Evolutionary conservation across 1,284 basidiomycete genomes (phyloP), one percentile per base, ranked within the genome.

Genomic region (Naganishia liquefaciens): DNA sequence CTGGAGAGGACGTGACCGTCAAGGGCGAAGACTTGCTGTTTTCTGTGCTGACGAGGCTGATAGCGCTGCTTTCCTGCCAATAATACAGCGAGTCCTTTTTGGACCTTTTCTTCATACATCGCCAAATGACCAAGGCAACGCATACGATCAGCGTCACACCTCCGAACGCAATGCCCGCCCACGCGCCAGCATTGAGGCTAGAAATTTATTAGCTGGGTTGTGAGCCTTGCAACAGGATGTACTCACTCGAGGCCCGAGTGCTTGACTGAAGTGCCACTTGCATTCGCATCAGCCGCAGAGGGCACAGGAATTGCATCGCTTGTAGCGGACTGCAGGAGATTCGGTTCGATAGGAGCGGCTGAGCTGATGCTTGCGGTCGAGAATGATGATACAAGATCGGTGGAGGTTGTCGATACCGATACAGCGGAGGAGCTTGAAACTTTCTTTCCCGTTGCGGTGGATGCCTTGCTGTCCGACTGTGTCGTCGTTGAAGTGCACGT

Each of bases 1-100:
- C 21, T 5, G 57, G 33, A 5, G 57, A 39, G 47, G 27, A 30
- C 15, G 33, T 25, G 13, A 60, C 28, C 5, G 21, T 19, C 13
- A 28, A 21, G 9, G 57, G 57, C 4, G 28, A 37, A n/a, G 4
- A 53, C 33, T 60, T 50, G 57, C 27, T 21, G 10, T 37, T 37
- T 15, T 60, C 57, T 21, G 51, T 30, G 13, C 51, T 53, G 51
- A 37, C 13, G n/a, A 53, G n/a, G n/a, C 46, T 47, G n/a, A 60
- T 49, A 4, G 57, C 13, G 25, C 57, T 49, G n/a, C n/a, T 30
- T n/a, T 49, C 57, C 10, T 47, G 25, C 57, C 57, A 60, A 9
- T 50, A 33, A 40, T 50, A 60, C 4, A 50, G 33, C 30, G 57
- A 50, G 17, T 13, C 37, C 30, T 13, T 21, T 25, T 44, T 60